phyloP scores from a whole-genome alignment of 805 yeast genomes.

The Suhomyces sp. region DNA sequence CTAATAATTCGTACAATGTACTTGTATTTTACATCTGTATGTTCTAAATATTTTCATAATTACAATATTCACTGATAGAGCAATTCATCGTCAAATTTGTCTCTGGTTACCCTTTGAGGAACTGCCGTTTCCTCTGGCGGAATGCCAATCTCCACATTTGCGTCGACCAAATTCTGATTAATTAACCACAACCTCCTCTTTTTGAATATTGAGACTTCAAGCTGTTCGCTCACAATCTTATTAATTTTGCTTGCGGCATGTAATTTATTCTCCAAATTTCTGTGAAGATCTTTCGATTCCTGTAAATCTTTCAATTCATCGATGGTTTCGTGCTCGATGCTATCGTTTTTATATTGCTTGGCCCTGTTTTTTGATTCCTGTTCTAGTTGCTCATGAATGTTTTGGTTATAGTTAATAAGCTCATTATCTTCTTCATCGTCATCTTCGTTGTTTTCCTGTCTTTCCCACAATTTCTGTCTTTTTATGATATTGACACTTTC shows the following conservation, averaged over 20 bases:
- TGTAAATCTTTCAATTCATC: slow-evolving; percentile 17
- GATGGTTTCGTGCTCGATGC: not conserved
- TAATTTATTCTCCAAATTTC: slow-evolving; percentile 28
- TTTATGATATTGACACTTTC: slow-evolving; percentile 6
- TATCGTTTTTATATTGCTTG: not conserved
- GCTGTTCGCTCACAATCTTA: slow-evolving; percentile 29
- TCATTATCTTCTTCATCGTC: slow-evolving; percentile 6
- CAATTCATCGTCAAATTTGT: slow-evolving; percentile 16
- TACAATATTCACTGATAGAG: slow-evolving; percentile 5
- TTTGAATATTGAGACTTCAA: slow-evolving; percentile 23
- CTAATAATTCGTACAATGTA: not conserved
- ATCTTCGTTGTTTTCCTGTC: slow-evolving; percentile 1
- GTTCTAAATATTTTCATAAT: not conserved
- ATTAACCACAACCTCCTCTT: slow-evolving; percentile 38
- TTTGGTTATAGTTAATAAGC: slow-evolving; percentile 1
- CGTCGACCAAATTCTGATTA: slow-evolving; percentile 44
- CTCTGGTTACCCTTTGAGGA: slow-evolving; percentile 13
- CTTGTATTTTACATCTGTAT: not conserved
- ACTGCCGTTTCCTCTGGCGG: slow-evolving; percentile 19
- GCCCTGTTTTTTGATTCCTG: slow-evolving; percentile 6
- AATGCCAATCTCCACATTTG: slow-evolving; percentile 37
- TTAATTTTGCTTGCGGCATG: slow-evolving; percentile 40
- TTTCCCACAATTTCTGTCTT: slow-evolving; percentile 6
- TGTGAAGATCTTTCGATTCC: slow-evolving; percentile 21
- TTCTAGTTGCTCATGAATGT: slow-evolving; percentile 7